Base-by-base conservation (phyloP, 2,329 filamentous ascomycete species). In the Aureobasidium sp. region DNA sequence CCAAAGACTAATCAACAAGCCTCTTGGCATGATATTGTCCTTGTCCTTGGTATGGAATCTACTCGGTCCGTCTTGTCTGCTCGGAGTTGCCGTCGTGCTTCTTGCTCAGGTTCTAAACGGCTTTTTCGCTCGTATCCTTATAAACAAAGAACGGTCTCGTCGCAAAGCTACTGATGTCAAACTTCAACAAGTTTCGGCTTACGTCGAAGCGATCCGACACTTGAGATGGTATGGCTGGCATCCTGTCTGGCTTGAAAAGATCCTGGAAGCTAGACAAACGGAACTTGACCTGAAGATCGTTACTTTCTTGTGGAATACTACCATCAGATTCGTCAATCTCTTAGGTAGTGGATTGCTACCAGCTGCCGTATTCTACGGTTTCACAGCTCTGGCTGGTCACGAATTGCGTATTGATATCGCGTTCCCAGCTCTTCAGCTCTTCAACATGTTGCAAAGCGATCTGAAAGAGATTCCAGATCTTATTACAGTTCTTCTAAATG, bases 171-270 rank as follows among this genome's bases (percentile, higher is more conserved):
- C 90, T 0, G 91, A 96, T 69, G 76, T 79, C 25, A 88, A 92
- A 65, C 80, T 95, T 0, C 88, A 95, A 68, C 83, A 88, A 5
- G 89, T 90, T 0, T 86, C 87, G 2, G 90, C 95, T 68, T 94
- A 95, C 62, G 88, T 96, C 55, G 90, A 95, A 71, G 86, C 89
- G 0, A 90, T 94, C 60, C 83, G 90, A 3, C 89, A 93, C 68
- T 75, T 91, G 23, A 82, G 88, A 37, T 91, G 87, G 86, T 91
- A 92, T 68, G 87, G 87, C 43, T 94, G 89, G 89, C 88, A 93
- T 71, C 81, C 83, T 58, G 80, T 84, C 57, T 93, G 89, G 89
- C 78, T 91, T 10, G 77, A 77, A 2, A 80, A 82, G 37, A 88
- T 92, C 60, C 82, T 90, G 76, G 78, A 83, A 53, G 82, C 85